These are phyloP conservation scores for Cercophora newfieldiana DNA, from an alignment of 495 filamentous ascomycete species.

Conservation along the genomic window DNA sequence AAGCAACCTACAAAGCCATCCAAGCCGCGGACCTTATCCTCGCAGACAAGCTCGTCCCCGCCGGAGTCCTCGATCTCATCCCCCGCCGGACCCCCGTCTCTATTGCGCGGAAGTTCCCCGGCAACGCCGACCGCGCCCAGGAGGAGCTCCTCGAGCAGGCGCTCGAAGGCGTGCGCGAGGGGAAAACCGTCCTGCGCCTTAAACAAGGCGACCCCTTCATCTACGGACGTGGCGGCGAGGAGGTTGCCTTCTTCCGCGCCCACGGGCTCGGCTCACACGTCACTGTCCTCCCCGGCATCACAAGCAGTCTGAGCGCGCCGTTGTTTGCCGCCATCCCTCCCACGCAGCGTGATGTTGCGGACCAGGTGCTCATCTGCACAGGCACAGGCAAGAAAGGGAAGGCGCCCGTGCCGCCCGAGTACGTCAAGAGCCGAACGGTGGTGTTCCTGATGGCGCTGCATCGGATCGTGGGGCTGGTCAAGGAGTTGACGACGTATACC, in stretches of 20 bases:
- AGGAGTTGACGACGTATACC: slow-evolving; percentile 54
- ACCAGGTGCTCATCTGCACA: slow-evolving; percentile 91
- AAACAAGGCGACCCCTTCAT: slow-evolving; percentile 98
- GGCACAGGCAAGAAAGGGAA: slow-evolving; percentile 93
- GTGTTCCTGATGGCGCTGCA: slow-evolving; percentile 98
- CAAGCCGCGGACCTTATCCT: slow-evolving; percentile 81
- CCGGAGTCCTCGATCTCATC: slow-evolving; percentile 81
- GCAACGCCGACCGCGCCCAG: slow-evolving; percentile 92
- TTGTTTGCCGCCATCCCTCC: slow-evolving; percentile 84
- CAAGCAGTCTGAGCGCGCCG: slow-evolving; percentile 80
- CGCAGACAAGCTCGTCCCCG: slow-evolving; percentile 93
- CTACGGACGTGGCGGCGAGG: slow-evolving; percentile 91
- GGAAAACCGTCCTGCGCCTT: slow-evolving; percentile 78
- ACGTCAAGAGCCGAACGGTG: slow-evolving; percentile 72
- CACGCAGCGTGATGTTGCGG: slow-evolving; percentile 86
- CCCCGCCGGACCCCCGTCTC: slow-evolving; percentile 85
- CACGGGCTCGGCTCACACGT: slow-evolving; percentile 59
- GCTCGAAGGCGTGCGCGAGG: slow-evolving; percentile 66
- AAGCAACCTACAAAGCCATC: slow-evolving; percentile 86
- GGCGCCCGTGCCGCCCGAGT: slow-evolving; percentile 76
- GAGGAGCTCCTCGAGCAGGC: slow-evolving; percentile 84
- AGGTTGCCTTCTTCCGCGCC: slow-evolving; percentile 78
- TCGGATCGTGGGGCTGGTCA: slow-evolving; percentile 70
- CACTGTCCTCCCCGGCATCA: slow-evolving; percentile 84
- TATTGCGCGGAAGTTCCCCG: slow-evolving; percentile 96